Conservation (phyloP, 257 asterid genomes). For the Parsonsia alboflavescens region DNA sequence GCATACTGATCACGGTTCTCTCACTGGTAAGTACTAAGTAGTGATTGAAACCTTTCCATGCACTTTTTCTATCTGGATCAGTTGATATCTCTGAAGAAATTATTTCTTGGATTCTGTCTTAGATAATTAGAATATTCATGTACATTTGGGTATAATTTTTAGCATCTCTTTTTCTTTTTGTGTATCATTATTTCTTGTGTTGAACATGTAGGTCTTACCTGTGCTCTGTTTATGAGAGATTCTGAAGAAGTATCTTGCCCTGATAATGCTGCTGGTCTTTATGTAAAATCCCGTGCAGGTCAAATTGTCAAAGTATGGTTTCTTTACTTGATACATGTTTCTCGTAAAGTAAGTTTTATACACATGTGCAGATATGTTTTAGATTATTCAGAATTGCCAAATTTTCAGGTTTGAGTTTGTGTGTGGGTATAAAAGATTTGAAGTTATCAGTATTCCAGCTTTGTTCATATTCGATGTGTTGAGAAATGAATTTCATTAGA, state of each 20-base stretch:
- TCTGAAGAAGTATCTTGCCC: slow-evolving; percentile 63
- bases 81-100: neutral
- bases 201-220: slow-evolving; percentile 67
- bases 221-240: slow-evolving; percentile 65
- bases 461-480: neutral
- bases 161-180: slow-evolving; percentile 5
- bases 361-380: neutral
- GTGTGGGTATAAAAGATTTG: neutral
- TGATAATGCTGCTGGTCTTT: slow-evolving; percentile 80
- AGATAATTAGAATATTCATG: neutral
- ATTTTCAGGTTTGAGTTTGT: neutral
- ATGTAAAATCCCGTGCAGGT: slow-evolving; percentile 77
- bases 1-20: slow-evolving; percentile 96
- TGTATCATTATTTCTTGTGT: slow-evolving; percentile 26
- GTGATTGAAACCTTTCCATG: slow-evolving; percentile 6
- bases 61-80: neutral
- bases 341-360: neutral
- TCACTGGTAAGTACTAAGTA: slow-evolving; percentile 67
- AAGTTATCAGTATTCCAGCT: neutral
- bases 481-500: neutral
- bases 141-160: neutral
- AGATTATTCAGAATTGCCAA: neutral
- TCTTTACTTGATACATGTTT: slow-evolving; percentile 26
- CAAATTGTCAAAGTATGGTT: slow-evolving; percentile 72
- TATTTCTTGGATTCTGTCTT: neutral